These are phyloP conservation scores for Colletotrichum cordylinicola DNA, from an alignment of 2,329 filamentous ascomycete genomes.

Conservation along the genomic window DNA sequence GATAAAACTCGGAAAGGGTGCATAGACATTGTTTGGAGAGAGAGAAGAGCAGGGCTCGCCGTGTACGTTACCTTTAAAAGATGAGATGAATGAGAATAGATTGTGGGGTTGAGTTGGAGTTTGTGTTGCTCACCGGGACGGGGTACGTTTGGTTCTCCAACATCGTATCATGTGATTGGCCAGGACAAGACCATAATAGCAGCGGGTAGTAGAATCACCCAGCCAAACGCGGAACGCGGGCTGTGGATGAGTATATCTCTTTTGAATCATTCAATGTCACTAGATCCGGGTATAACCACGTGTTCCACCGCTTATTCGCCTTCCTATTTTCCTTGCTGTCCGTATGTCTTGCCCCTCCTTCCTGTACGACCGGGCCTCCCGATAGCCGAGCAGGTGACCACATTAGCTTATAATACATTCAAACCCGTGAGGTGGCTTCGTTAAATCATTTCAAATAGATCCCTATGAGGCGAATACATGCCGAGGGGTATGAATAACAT, in stretches of 20 bases:
- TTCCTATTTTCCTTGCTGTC: not conserved
- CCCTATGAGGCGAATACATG: not conserved
- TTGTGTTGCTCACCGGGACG: not conserved
- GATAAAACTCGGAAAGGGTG: not conserved
- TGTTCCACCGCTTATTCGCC: not conserved
- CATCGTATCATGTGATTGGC: not conserved
- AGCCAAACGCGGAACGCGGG: not conserved
- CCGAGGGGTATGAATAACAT: not conserved
- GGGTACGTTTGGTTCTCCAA: not conserved
- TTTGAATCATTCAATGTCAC: not conserved
- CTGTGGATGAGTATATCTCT: not conserved
- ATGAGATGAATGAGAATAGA: not conserved
- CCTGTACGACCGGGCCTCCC: not conserved
- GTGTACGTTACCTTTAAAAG: not conserved
- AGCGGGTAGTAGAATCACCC: not conserved
- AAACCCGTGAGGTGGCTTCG: not conserved
- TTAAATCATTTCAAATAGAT: constrained; percentile 8
- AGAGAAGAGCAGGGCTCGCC: not conserved
- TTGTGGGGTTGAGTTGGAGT: not conserved
- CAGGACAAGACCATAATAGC: not conserved
- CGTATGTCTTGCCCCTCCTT: not conserved
- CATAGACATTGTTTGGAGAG: not conserved
- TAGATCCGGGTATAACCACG: not conserved
- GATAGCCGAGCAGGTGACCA: not conserved
- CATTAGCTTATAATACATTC: not conserved